These are phyloP conservation scores for Platismatia glauca DNA, from an alignment of 495 filamentous ascomycete genomes.

Conservation along the genomic window DNA sequence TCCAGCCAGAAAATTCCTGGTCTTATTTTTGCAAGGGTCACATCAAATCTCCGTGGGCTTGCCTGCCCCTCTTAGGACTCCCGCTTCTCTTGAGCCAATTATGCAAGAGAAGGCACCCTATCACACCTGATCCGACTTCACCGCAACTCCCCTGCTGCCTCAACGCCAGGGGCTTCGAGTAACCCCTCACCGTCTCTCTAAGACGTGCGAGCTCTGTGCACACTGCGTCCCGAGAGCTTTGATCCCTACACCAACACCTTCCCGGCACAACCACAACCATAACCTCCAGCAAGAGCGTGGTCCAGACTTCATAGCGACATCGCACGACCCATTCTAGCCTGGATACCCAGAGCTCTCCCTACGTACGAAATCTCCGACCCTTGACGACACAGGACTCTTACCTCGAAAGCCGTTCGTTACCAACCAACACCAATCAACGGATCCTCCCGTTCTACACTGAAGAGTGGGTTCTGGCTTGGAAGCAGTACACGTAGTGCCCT, in stretches of 20 bases:
- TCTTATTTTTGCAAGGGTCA: background rate
- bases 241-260: conserved; percentile 1
- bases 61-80: background rate
- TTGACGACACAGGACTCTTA: background rate
- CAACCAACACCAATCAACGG: background rate
- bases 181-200: conserved; percentile 1
- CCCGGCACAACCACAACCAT: background rate
- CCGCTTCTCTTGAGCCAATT: background rate
- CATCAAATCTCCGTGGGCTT: conserved; percentile 1
- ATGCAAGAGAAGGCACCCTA: background rate
- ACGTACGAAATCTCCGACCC: background rate
- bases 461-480: background rate
- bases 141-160: conserved; percentile 10
- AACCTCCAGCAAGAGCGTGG: background rate
- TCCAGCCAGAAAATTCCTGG: background rate
- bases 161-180: conserved; percentile 9
- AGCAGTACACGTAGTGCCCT: background rate
- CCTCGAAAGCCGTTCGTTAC: conserved; percentile 2
- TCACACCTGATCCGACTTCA: conserved; percentile 16
- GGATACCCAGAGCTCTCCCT: background rate
- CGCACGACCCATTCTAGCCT: background rate
- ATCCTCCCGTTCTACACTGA: background rate
- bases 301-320: background rate
- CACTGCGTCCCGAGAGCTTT: background rate
- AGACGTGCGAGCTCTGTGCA: background rate